phyloP scores from a whole-genome alignment of 192 early-diverging fungal genomes.

The Haplosporangium gracile region DNA sequence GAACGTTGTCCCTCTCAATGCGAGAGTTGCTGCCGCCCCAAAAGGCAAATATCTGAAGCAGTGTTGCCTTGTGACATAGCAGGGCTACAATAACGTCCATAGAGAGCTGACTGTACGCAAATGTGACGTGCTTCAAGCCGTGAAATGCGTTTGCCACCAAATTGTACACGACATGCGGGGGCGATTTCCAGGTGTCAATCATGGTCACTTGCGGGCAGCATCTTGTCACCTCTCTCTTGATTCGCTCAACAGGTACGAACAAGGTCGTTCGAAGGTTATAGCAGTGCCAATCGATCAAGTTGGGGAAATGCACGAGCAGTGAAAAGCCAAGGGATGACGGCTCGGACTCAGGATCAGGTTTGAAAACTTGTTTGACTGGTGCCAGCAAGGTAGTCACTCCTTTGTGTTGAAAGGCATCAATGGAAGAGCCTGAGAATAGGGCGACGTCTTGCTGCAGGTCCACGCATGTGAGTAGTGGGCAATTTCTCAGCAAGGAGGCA shows the following conservation, averaged over 20 bases:
- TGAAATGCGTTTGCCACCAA: conserved; percentile 18
- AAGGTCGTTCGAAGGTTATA: neutral
- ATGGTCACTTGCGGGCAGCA: conserved; percentile 16
- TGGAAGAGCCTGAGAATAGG: conserved; percentile 9
- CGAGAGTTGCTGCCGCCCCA: neutral
- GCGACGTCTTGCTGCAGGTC: conserved; percentile 13
- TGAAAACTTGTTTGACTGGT: conserved; percentile 14
- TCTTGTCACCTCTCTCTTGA: conserved; percentile 10
- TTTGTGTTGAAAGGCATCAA: conserved; percentile 17
- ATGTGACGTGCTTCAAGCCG: neutral
- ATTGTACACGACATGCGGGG: conserved; percentile 8
- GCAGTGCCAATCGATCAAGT: neutral
- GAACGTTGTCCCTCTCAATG: conserved; percentile 5
- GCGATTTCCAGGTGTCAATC: conserved; percentile 1
- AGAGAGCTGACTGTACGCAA: conserved; percentile 18
- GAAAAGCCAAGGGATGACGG: neutral
- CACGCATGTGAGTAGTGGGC: conserved; percentile 9
- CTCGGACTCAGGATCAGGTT: conserved; percentile 5
- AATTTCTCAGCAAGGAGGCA: conserved; percentile 10
- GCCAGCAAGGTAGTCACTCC: conserved; percentile 12
- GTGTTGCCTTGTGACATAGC: conserved; percentile 12
- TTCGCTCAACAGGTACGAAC: conserved; percentile 15
- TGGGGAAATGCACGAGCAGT: conserved; percentile 25
- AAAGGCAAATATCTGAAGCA: neutral
- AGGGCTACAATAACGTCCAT: conserved; percentile 18